Evolutionary conservation across 2,329 filamentous ascomycete species (phyloP).

Genomic region (Emmonsiellopsis sp.): DNA sequence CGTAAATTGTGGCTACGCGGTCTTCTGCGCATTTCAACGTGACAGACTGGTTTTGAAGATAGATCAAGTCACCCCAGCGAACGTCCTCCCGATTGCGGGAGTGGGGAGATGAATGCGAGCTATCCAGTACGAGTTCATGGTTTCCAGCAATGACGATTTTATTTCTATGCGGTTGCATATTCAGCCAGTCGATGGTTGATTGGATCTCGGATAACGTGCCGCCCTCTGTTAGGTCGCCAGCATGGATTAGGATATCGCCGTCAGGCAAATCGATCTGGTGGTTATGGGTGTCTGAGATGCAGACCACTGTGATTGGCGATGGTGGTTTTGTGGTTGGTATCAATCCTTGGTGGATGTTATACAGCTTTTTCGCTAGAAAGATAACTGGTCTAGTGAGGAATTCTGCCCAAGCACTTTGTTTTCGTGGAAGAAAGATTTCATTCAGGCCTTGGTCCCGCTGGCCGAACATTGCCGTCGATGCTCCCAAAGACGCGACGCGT

Average conservation of each 20-base stretch:
- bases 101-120: constrained; percentile 42
- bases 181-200: constrained; percentile 66
- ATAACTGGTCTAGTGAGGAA: constrained; percentile 10
- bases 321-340: constrained; percentile 5
- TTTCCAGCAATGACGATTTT: constrained; percentile 78
- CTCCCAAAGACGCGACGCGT: neutral
- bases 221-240: constrained; percentile 41
- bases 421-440: constrained; percentile 11
- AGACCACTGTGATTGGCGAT: constrained; percentile 13
- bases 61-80: constrained; percentile 56
- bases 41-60: constrained; percentile 57
- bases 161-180: constrained; percentile 56
- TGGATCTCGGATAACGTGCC: constrained; percentile 64
- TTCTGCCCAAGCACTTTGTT: constrained; percentile 10
- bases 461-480: neutral
- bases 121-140: constrained; percentile 73
- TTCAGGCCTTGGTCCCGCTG: neutral
- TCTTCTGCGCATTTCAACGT: constrained; percentile 50
- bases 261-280: constrained; percentile 13
- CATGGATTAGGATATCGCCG: constrained; percentile 33
- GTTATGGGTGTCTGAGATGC: constrained; percentile 24
- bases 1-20: constrained; percentile 58
- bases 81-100: constrained; percentile 43
- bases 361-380: constrained; percentile 12
- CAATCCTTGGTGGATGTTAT: constrained; percentile 10